These are phyloP conservation scores for Leccinum imitatum DNA, from an alignment of 768 basidiomycete genomes.

Conservation along the genomic window DNA sequence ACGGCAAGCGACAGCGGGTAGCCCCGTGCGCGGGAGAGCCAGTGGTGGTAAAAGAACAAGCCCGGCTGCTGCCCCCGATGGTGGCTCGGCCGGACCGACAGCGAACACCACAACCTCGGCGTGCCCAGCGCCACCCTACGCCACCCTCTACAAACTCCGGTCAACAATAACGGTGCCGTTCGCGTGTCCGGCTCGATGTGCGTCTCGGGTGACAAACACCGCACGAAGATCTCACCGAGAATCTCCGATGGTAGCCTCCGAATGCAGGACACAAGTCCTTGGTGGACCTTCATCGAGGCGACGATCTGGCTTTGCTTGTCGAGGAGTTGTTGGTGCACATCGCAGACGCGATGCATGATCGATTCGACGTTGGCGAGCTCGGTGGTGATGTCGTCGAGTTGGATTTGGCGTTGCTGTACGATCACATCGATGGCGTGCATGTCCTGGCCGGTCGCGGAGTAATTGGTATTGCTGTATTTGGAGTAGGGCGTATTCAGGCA, in stretches of 20 bases:
- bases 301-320: conserved; percentile 14
- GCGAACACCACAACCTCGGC: conserved; percentile 49
- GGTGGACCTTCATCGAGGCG: conserved; percentile 21
- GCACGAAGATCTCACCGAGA: conserved; percentile 45
- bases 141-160: conserved; percentile 45
- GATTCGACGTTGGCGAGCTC: conserved; percentile 16
- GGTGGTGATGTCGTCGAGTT: conserved; percentile 13
- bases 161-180: conserved; percentile 38
- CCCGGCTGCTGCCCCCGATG: conserved; percentile 9
- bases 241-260: conserved; percentile 43
- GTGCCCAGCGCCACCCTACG: conserved; percentile 37
- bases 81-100: conserved; percentile 23
- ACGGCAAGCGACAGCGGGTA: conserved; percentile 26
- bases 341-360: conserved; percentile 13
- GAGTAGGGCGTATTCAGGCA: conserved; percentile 20
- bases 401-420: conserved; percentile 12
- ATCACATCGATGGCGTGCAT: conserved; percentile 15
- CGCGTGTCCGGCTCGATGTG: conserved; percentile 24
- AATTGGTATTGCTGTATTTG: conserved; percentile 16
- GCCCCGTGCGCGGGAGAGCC: conserved; percentile 21
- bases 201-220: conserved; percentile 32
- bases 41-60: conserved; percentile 16
- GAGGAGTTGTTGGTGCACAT: conserved; percentile 10
- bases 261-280: conserved; percentile 31
- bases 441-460: conserved; percentile 13